A percentile compares a stretch with the other conserved stretches of the same genome.
Conservation (phyloP, 208 protist genomes). For the Crithidia expoeki region DNA sequence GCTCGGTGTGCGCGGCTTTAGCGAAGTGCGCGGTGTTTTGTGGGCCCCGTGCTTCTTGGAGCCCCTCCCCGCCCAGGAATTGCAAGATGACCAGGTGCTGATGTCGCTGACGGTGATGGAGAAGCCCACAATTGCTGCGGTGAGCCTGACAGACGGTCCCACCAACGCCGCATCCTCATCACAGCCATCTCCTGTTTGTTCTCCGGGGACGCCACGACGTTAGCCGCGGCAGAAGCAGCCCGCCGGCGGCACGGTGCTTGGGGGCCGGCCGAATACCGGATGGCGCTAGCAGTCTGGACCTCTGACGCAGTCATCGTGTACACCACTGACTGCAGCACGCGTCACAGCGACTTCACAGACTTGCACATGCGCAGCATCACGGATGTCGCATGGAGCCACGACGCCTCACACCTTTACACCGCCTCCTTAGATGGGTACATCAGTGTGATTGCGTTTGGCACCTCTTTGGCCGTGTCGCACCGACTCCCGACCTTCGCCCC, state of each 20-base stretch:
- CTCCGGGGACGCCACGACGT: not conserved
- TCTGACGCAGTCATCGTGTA: conserved; percentile 85
- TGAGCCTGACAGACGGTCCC: not conserved
- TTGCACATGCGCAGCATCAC: conserved; percentile 90
- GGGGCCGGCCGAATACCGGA: conserved; percentile 83
- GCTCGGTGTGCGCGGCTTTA: conserved; percentile 64
- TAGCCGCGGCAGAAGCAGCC: not conserved
- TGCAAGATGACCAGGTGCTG: conserved; percentile 17
- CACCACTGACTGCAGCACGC: conserved; percentile 78
- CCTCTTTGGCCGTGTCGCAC: conserved; percentile 53
- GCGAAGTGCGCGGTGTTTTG: conserved; percentile 73
- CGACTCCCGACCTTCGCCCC: conserved; percentile 66
- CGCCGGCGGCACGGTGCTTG: conserved; percentile 46
- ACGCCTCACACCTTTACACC: conserved; percentile 70
- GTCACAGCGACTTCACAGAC: conserved; percentile 89
- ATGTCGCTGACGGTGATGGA: conserved; percentile 3
- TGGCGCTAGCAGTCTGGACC: conserved; percentile 87
- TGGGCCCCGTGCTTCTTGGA: conserved; percentile 87
- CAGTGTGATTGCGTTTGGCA: conserved; percentile 70
- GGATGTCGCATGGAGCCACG: conserved; percentile 77
- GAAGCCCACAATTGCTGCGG: not conserved
- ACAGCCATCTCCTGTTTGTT: not conserved
- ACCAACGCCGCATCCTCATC: not conserved
- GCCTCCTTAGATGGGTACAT: conserved; percentile 87
- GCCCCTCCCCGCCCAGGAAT: conserved; percentile 33